A percentile compares a stretch with the other conserved stretches of the same genome.
phyloP scores from a whole-genome alignment of 2,329 filamentous ascomycete genomes.

The Microascus cirrosus region DNA sequence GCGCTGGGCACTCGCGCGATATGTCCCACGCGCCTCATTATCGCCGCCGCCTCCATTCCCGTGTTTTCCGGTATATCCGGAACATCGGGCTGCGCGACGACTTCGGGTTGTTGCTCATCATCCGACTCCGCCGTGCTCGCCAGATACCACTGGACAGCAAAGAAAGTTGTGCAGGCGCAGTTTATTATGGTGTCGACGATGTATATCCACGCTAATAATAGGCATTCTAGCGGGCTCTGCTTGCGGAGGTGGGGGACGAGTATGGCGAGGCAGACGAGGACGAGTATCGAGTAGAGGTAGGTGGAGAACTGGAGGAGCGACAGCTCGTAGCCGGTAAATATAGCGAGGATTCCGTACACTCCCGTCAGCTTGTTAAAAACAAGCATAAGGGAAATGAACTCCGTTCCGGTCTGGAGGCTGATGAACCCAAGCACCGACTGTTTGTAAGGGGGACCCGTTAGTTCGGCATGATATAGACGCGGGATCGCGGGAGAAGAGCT shows the following conservation, averaged over 20 bases:
- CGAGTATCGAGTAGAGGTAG: constrained; percentile 75
- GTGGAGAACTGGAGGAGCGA: constrained; percentile 77
- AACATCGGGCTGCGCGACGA: background rate
- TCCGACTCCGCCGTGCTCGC: constrained; percentile 35
- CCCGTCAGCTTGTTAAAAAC: constrained; percentile 89
- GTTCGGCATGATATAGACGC: background rate
- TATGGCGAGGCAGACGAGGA: constrained; percentile 55
- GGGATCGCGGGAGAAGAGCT: constrained; percentile 8
- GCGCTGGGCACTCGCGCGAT: constrained; percentile 6
- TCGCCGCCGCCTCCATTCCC: background rate
- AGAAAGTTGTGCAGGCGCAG: constrained; percentile 68
- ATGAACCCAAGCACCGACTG: constrained; percentile 80
- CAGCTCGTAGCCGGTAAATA: constrained; percentile 76
- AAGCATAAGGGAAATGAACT: constrained; percentile 72
- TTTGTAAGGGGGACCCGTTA: background rate
- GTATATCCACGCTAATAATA: constrained; percentile 79
- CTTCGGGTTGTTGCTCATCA: background rate
- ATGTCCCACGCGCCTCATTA: constrained; percentile 3
- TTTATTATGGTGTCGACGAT: constrained; percentile 74
- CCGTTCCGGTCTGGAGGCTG: constrained; percentile 75
- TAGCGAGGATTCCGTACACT: constrained; percentile 78
- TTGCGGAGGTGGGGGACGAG: constrained; percentile 72
- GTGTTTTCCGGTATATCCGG: background rate
- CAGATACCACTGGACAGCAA: constrained; percentile 79
- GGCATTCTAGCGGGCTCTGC: constrained; percentile 66